These are phyloP conservation scores for Nicotiana undulata DNA, from an alignment of 257 asterid species.

Conservation along the genomic window DNA sequence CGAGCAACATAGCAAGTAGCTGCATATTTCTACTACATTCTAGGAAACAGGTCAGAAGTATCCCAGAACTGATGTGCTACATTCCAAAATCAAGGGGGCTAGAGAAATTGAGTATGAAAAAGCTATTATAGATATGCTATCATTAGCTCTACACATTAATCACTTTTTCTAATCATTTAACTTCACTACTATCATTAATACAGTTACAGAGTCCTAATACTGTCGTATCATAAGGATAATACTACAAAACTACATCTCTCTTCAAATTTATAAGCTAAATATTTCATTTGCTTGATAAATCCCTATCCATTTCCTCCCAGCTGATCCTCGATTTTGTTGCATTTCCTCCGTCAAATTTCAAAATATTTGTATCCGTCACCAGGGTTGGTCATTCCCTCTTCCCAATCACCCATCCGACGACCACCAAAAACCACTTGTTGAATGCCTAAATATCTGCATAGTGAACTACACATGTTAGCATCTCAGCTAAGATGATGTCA, in stretches of 20 bases:
- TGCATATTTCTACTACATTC: too few relatives aligned
- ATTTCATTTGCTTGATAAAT: neutral
- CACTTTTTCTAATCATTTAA: neutral
- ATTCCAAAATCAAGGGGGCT: too few relatives aligned
- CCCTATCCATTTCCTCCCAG: neutral
- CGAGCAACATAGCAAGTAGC: too few relatives aligned
- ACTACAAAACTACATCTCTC: neutral
- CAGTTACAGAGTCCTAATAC: neutral
- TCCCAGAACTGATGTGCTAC: too few relatives aligned
- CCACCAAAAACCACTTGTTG: constrained; percentile 95
- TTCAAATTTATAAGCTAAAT: neutral
- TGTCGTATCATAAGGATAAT: neutral
- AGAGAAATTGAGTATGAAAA: neutral
- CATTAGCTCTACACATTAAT: neutral
- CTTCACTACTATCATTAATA: neutral
- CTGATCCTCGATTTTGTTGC: neutral
- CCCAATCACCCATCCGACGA: constrained; percentile 82
- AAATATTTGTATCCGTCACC: constrained; percentile 81
- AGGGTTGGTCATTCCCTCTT: constrained; percentile 84
- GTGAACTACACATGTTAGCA: neutral
- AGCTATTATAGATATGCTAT: neutral
- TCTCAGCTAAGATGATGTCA: neutral
- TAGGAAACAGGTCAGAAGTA: too few relatives aligned
- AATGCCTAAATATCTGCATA: constrained; percentile 73
- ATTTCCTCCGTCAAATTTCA: constrained; percentile 43